Evolutionary conservation across 129 eudicot genomes (phyloP).

Genomic region (Deinandra increscens): DNA sequence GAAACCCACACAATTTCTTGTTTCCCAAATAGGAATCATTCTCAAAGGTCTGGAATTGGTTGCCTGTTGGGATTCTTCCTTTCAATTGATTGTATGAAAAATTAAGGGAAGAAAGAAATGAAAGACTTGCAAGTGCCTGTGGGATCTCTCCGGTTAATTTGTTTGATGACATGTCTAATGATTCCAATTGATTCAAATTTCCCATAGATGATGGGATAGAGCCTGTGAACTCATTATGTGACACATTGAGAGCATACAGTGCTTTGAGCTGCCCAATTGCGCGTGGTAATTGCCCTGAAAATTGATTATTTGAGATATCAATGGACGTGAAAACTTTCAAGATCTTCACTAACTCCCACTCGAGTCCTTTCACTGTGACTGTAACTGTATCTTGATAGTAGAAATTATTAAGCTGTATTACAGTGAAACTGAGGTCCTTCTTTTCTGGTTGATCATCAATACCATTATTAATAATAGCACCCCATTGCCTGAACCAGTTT

Average conservation of each 20-base stretch:
- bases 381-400: slow-evolving; percentile 46
- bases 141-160: slow-evolving; percentile 51
- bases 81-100: slow-evolving; percentile 47
- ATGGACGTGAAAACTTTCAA: slow-evolving; percentile 48
- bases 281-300: slow-evolving; percentile 48
- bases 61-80: slow-evolving; percentile 44
- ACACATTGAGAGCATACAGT: slow-evolving; percentile 44
- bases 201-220: slow-evolving; percentile 47
- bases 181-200: slow-evolving; percentile 40
- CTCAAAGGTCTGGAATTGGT: slow-evolving; percentile 44
- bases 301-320: slow-evolving; percentile 48
- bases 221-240: slow-evolving; percentile 52
- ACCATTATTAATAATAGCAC: background rate
- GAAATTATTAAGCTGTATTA: background rate
- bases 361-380: slow-evolving; percentile 42
- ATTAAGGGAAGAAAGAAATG: slow-evolving; percentile 44
- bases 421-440: slow-evolving; percentile 15
- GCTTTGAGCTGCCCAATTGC: slow-evolving; percentile 40
- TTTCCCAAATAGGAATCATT: slow-evolving; percentile 46
- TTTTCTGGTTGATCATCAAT: slow-evolving; percentile 21
- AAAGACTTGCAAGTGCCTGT: slow-evolving; percentile 25
- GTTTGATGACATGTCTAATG: slow-evolving; percentile 63
- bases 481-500: slow-evolving; percentile 13
- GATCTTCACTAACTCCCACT: slow-evolving; percentile 45
- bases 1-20: slow-evolving; percentile 51